These are phyloP conservation scores for Suillus brevipes DNA, from an alignment of 768 basidiomycete species.

Conservation along the genomic window DNA sequence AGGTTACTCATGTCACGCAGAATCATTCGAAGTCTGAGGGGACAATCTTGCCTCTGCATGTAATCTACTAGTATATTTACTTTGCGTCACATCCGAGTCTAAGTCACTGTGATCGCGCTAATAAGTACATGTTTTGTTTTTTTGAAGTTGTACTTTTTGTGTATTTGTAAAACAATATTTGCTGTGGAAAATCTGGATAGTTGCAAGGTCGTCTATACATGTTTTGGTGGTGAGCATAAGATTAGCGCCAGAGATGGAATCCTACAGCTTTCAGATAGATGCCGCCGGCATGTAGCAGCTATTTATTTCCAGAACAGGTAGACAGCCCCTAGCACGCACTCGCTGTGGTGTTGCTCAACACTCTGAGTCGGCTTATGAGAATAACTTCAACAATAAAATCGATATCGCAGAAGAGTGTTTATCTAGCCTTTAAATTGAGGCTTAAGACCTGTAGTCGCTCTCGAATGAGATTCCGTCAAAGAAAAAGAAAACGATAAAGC, in stretches of 20 bases:
- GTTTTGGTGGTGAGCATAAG: not conserved
- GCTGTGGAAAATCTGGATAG: not conserved
- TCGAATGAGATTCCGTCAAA: not conserved
- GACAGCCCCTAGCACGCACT: not conserved
- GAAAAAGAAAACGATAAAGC: not conserved
- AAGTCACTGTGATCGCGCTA: not conserved
- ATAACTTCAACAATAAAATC: not conserved
- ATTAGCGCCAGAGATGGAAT: not conserved
- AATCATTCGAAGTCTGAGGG: not conserved
- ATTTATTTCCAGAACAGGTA: not conserved
- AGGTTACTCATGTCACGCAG: slow-evolving; percentile 1
- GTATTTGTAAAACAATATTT: not conserved
- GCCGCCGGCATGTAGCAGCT: not conserved
- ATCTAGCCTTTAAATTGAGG: not conserved
- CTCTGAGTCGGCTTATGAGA: not conserved
- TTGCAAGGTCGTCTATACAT: not conserved
- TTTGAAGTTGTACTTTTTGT: not conserved
- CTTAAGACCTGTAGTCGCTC: not conserved
- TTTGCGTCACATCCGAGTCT: no score
- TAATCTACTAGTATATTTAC: not conserved
- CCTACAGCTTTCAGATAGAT: not conserved
- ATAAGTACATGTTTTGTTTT: not conserved
- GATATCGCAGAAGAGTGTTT: not conserved
- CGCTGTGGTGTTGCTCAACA: not conserved
- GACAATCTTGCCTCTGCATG: not conserved